Conservation (phyloP, 2,329 filamentous ascomycete genomes). For the Aureobasidium sp. region DNA sequence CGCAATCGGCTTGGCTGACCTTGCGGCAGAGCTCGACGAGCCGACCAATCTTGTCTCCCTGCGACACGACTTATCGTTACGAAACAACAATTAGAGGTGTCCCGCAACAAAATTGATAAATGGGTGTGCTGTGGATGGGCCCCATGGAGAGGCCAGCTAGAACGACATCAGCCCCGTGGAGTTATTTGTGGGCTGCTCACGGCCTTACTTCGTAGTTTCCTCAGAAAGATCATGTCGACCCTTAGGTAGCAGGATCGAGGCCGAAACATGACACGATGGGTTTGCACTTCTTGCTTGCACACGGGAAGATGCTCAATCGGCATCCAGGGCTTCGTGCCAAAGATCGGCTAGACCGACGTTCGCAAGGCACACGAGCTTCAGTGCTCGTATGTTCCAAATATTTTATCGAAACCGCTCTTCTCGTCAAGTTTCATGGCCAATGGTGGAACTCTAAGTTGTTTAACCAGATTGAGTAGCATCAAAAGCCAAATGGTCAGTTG, state of each 20-base stretch:
- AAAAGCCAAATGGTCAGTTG: not conserved
- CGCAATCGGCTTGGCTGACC: not conserved
- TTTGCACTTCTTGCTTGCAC: not conserved
- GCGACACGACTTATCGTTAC: not conserved
- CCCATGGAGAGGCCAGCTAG: not conserved
- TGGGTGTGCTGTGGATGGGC: conserved; percentile 2
- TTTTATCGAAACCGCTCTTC: not conserved
- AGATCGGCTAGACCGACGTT: conserved; percentile 1
- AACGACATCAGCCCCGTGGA: conserved; percentile 9
- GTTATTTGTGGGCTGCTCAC: not conserved
- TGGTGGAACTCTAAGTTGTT: not conserved
- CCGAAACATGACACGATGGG: conserved; percentile 4
- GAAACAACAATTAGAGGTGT: not conserved
- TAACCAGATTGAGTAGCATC: conserved; percentile 1
- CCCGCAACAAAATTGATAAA: not conserved
- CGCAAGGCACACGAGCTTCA: not conserved
- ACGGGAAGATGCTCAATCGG: not conserved
- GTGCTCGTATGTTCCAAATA: not conserved
- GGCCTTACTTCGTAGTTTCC: conserved; percentile 9
- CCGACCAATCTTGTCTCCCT: not conserved
- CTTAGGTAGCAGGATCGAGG: not conserved
- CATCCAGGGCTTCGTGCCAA: not conserved
- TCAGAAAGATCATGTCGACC: not conserved
- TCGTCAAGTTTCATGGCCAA: not conserved
- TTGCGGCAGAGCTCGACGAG: not conserved